Base-by-base conservation (phyloP, 176 grass and related monocot species). In the Carex cristatella region DNA sequence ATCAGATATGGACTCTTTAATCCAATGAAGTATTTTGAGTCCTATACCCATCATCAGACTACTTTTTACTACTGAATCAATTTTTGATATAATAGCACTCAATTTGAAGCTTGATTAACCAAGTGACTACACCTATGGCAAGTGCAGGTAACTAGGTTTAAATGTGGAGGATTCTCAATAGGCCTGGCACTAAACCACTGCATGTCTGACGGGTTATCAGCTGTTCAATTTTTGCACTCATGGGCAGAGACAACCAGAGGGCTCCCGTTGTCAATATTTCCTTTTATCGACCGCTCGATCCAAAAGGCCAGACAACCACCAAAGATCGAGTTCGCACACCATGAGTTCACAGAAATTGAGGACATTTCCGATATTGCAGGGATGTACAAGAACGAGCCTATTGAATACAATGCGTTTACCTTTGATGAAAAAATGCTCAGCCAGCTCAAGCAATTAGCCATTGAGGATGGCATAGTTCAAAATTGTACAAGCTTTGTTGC, bases 131-230 rank as follows among this genome's bases (percentile, higher is more conserved):
- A 2, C 1, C 61, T 63, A 63, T 63, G 69, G 10, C 65, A 65
- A 74, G 65, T 90, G 14, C 83, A 93, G 91, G 61, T 93, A 16
- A 93, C 91, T 15, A 84, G 60, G 68, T 90, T 93, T 78, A 83
- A 33, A 56, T 91, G 92, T 49, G 89, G 92, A 2, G 87, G 87
- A 60, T 89, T 87, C 31, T 79, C 86, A 27, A 33, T 91, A 33
- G 92, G 92, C 19, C 78, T 94, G 2, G 82, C 92, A 69, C 27
- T 79, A 80, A 93, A 93, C 86, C 88, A 93, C 60, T 87, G 88
- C 86, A 54, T 93, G 49, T 72, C 86, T 0, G 88, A 93, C 10
- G 92, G 89, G 61, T 32, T 74, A 2, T 85, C 87, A 9, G 61
- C 83, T 11, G 84, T 84, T 14, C 81, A 87, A 55, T 89, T 91